A percentile compares a stretch with the other conserved stretches of the same genome.
Conservation (phyloP, 208 protist species). For the Porcisia deanei region DNA sequence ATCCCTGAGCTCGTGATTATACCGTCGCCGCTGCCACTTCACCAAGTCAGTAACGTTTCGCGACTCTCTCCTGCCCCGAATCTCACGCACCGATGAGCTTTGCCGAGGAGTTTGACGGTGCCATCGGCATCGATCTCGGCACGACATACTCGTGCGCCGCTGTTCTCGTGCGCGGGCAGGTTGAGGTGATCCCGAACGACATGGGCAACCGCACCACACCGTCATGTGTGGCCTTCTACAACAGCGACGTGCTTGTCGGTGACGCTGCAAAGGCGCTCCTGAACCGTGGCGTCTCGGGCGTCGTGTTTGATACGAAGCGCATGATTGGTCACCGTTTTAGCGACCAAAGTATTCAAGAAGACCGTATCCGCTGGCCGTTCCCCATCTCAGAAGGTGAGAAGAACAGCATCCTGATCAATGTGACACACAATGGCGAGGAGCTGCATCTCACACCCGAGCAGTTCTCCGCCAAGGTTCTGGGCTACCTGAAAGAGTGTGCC, state of each 20-base stretch:
- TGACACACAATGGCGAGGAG: constrained; percentile 55
- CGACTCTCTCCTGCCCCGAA: background rate
- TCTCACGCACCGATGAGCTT: constrained; percentile 14
- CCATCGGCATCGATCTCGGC: constrained; percentile 94
- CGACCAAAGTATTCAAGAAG: constrained; percentile 88
- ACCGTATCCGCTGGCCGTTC: constrained; percentile 97
- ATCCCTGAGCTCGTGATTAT: background rate
- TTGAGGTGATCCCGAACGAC: constrained; percentile 99
- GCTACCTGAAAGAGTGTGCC: constrained; percentile 97
- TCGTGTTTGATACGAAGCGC: constrained; percentile 97
- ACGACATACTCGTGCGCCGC: constrained; percentile 97
- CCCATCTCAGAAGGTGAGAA: constrained; percentile 72
- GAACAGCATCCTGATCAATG: constrained; percentile 47
- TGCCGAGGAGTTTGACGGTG: constrained; percentile 54
- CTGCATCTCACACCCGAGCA: constrained; percentile 95
- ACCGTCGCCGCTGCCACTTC: background rate
- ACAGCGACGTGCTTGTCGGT: constrained; percentile 95
- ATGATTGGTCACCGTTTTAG: constrained; percentile 93
- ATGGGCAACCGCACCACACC: constrained; percentile 99
- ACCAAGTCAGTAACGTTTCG: background rate
- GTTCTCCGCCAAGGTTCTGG: constrained; percentile 96
- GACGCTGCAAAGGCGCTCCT: constrained; percentile 95
- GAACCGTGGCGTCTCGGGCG: constrained; percentile 86
- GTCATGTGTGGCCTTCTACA: constrained; percentile 98
- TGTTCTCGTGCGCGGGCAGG: constrained; percentile 76